A percentile compares a stretch with the other conserved stretches of the same genome.
Evolutionary conservation across 1,139 yeast genomes (phyloP).

Genomic region (Lodderomyces elongisporus): DNA sequence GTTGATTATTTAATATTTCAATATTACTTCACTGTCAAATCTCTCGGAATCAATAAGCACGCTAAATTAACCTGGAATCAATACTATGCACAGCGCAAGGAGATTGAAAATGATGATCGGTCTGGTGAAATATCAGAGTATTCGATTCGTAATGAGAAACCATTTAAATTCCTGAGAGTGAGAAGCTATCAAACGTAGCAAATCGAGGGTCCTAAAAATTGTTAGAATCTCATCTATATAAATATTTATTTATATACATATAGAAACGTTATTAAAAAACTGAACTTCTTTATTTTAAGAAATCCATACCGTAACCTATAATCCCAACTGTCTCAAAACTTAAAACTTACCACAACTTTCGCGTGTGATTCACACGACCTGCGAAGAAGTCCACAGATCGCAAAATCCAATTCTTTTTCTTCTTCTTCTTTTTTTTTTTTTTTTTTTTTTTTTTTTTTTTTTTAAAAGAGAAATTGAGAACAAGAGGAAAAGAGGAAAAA

Average conservation of each 20-base stretch:
- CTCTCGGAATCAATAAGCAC: conserved; percentile 54
- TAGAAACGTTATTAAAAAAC: too few relatives aligned
- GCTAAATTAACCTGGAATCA: conserved; percentile 65
- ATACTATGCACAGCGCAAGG: conserved; percentile 53
- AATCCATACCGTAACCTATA: too few relatives aligned
- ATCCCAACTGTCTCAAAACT: too few relatives aligned
- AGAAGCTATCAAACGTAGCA: conserved; percentile 41
- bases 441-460: too few relatives aligned
- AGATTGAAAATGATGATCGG: conserved; percentile 24
- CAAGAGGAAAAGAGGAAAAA: not conserved
- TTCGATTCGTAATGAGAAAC: conserved; percentile 63
- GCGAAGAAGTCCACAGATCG: too few relatives aligned
- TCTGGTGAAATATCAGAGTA: conserved; percentile 53
- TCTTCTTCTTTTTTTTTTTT: too few relatives aligned
- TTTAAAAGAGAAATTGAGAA: not conserved
- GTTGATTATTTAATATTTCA: conserved; percentile 59
- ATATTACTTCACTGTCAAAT: conserved; percentile 54
- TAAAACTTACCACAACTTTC: not conserved
- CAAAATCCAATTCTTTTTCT: too few relatives aligned
- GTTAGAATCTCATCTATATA: too few relatives aligned
- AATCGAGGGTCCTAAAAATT: too few relatives aligned
- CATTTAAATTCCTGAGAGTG: conserved; percentile 68
- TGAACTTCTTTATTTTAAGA: too few relatives aligned
- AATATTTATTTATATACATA: too few relatives aligned
- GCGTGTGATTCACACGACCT: not conserved